phyloP scores from a whole-genome alignment of 164 flowering plant species.

The Vitis riparia region DNA sequence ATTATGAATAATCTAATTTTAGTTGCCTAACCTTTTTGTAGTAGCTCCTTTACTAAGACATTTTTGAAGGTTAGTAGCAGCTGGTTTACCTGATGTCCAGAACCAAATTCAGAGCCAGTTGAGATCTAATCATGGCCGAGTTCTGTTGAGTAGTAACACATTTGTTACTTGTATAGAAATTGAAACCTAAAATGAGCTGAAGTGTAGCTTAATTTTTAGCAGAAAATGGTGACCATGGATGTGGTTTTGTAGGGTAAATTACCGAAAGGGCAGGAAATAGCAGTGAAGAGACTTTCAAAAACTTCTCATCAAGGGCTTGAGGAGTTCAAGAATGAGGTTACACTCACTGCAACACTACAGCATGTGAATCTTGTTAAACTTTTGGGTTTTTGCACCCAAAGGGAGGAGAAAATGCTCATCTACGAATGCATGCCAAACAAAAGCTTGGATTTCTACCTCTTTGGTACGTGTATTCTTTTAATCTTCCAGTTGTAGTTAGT shows the following conservation, averaged over 20 bases:
- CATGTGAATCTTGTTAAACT: slow-evolving; percentile 20
- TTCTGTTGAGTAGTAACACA: neutral
- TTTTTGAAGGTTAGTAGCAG: no score
- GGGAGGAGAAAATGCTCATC: slow-evolving; percentile 24
- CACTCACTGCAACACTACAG: slow-evolving; percentile 22
- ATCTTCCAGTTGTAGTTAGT: no score
- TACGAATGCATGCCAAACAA: slow-evolving; percentile 21
- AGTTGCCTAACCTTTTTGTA: no score
- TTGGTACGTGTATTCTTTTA: slow-evolving; percentile 8
- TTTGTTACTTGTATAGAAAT: neutral
- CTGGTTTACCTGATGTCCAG: no score
- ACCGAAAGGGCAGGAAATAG: slow-evolving; percentile 15
- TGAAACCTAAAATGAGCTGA: neutral
- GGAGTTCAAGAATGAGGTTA: slow-evolving; percentile 26
- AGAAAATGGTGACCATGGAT: neutral
- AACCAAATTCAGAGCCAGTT: neutral
- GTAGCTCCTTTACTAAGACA: no score
- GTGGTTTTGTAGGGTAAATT: slow-evolving; percentile 11
- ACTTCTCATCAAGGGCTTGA: slow-evolving; percentile 18
- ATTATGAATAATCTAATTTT: no score
- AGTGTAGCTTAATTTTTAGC: neutral
- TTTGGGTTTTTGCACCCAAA: slow-evolving; percentile 18
- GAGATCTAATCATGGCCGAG: neutral
- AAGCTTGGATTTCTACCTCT: slow-evolving; percentile 20
- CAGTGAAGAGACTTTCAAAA: slow-evolving; percentile 22